Evolutionary conservation across 352 stramenopile genomes (phyloP).

Genomic region (Aphanomyces invadans): DNA sequence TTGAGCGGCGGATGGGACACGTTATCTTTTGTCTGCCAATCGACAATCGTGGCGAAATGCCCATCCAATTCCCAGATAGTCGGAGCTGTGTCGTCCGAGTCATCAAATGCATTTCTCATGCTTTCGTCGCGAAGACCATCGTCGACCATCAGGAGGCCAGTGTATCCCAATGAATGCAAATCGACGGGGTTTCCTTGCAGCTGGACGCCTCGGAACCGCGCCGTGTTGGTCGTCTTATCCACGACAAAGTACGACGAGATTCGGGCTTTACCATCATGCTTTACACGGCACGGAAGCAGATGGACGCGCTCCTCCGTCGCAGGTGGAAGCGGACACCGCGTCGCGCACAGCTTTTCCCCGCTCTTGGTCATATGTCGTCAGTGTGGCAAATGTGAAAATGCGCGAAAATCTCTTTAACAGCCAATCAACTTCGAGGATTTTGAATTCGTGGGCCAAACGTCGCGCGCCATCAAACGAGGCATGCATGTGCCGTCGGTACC

Average conservation of each 20-base stretch:
- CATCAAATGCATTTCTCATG: conserved; percentile 34
- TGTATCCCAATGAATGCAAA: conserved; percentile 37
- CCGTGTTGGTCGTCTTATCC: conserved; percentile 22
- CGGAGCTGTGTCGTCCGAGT: conserved; percentile 52
- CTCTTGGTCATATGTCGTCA: neutral
- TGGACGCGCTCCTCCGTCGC: conserved; percentile 50
- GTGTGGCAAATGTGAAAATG: neutral
- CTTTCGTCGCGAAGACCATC: neutral
- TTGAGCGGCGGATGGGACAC: neutral
- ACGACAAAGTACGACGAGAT: conserved; percentile 70
- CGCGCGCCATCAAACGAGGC: neutral
- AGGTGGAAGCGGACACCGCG: conserved; percentile 54
- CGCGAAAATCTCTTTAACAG: neutral
- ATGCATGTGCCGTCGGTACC: neutral
- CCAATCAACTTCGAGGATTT: neutral
- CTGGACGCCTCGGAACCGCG: conserved; percentile 61
- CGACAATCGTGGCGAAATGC: conserved; percentile 39
- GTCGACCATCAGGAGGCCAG: conserved; percentile 28
- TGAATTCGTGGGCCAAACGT: neutral
- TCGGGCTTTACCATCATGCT: conserved; percentile 49
- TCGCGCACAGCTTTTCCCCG: conserved; percentile 42
- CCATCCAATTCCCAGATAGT: conserved; percentile 68
- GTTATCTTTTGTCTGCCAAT: conserved; percentile 17
- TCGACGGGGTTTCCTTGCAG: conserved; percentile 43
- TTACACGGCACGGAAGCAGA: conserved; percentile 65